Conservation (phyloP, 306 rosid genomes). For the Alnus rubra region DNA sequence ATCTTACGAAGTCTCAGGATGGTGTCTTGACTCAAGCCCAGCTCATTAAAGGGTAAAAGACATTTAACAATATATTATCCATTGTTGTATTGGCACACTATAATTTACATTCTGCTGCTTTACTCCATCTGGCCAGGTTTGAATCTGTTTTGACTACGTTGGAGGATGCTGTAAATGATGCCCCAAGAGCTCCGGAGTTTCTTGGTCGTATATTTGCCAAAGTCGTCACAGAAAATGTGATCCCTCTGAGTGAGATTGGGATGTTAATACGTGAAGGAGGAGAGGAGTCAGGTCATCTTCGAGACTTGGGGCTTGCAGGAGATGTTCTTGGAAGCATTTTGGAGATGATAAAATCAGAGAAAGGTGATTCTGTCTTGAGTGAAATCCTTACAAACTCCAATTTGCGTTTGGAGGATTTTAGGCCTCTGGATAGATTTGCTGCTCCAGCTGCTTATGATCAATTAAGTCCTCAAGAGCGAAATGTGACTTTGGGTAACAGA, state of each 20-base stretch:
- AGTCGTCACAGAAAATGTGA: slow-evolving; percentile 49
- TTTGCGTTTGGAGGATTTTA: too few species aligned
- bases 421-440: slow-evolving; percentile 41
- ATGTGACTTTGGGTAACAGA: slow-evolving; percentile 51
- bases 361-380: too few species aligned
- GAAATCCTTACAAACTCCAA: too few species aligned
- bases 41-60: slow-evolving; percentile 70
- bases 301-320: too few species aligned
- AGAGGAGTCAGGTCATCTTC: too few species aligned
- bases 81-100: background rate
- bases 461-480: slow-evolving; percentile 48
- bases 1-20: slow-evolving; percentile 57
- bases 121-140: slow-evolving; percentile 47
- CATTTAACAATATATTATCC: slow-evolving; percentile 4
- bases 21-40: slow-evolving; percentile 55
- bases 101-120: background rate
- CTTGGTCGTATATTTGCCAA: slow-evolving; percentile 62
- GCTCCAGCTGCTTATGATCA: slow-evolving; percentile 62
- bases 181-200: slow-evolving; percentile 86
- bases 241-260: slow-evolving; percentile 64
- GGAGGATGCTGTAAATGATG: slow-evolving; percentile 87
- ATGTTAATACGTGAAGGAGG: slow-evolving; percentile 9
- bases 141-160: slow-evolving; percentile 57
- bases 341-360: too few species aligned
- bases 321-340: too few species aligned